Base-by-base conservation (phyloP, 2,329 filamentous ascomycete genomes). In the Aureobasidium sp. region DNA sequence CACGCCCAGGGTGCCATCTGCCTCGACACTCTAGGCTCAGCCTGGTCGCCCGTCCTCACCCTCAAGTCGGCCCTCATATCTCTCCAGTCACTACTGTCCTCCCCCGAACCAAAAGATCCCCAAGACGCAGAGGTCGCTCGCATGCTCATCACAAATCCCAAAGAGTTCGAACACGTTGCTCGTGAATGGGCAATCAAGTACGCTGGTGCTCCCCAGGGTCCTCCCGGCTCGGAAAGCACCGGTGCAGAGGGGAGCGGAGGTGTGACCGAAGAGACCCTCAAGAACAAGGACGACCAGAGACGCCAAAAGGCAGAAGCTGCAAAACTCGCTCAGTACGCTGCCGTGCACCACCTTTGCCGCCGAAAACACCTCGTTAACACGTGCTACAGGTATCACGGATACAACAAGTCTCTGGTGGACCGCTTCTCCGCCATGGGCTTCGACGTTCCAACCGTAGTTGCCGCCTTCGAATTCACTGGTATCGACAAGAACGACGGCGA, bases 41-140 rank as follows among this genome's bases (percentile, higher is more conserved):
- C 89, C 67, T 99, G 94, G 94, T 96, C 93, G 6, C 94, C 94
- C 0, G 92, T 99, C 25, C 83, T 96, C 63, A 99, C 93, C 15
- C 93, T 99, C 74, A 97, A 96, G 77, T 95, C 90, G 21, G 90
- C 93, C 38, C 84, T 99, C 47, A 85, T 99, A 62, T 96, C 92
- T 29, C 81, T 99, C 33, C 92, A 96, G 73, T 93, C 92, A 66
- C 84, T 99, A 19, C 88, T 99, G 69, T 90, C 90, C 75, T 90
- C 87, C 19, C 94, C 94, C 3, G 95, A 99, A 73, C 93, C 94
- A 0, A 95, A 93, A 68, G 94, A 99, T 66, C 94, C 94, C 0
- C 94, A 99, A 77, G 94, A 99, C 69, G 92, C 92, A 40, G 90
- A 96, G 73, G 94, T 97, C 1, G 94, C 94, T 25, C 85, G 83